Evolutionary conservation across 495 filamentous ascomycete species (phyloP).

Genomic region (Zalerion maritima): DNA sequence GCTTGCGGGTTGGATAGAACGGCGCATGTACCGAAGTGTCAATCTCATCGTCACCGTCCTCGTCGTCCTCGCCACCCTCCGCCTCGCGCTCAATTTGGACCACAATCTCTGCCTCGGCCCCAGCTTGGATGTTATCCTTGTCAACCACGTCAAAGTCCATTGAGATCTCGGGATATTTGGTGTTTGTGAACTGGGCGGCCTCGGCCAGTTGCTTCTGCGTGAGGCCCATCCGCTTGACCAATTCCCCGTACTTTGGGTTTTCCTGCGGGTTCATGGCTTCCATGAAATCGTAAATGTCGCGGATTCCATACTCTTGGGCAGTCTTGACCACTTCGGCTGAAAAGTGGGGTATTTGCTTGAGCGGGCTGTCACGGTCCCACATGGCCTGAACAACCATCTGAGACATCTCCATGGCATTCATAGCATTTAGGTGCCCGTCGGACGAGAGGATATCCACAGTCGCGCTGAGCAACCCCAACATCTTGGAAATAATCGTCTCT

Average conservation of each 20-base stretch:
- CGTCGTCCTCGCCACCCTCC: slow-evolving; percentile 47
- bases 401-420: slow-evolving; percentile 98
- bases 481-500: slow-evolving; percentile 70
- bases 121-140: slow-evolving; percentile 59
- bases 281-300: slow-evolving; percentile 96
- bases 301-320: slow-evolving; percentile 66
- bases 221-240: slow-evolving; percentile 65
- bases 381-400: slow-evolving; percentile 99
- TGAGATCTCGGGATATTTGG: slow-evolving; percentile 87
- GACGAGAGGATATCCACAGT: slow-evolving; percentile 92
- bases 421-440: slow-evolving; percentile 89
- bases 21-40: slow-evolving; percentile 86
- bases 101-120: slow-evolving; percentile 68
- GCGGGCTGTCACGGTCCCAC: slow-evolving; percentile 94
- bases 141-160: slow-evolving; percentile 80
- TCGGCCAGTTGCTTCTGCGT: slow-evolving; percentile 70
- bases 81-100: slow-evolving; percentile 78
- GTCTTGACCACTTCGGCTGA: slow-evolving; percentile 67
- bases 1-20: slow-evolving; percentile 85
- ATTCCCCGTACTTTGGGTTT: slow-evolving; percentile 57
- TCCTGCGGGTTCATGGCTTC: slow-evolving; percentile 92
- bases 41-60: slow-evolving; percentile 47
- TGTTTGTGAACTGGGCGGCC: slow-evolving; percentile 92
- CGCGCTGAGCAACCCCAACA: slow-evolving; percentile 78
- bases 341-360: slow-evolving; percentile 98